Conservation (phyloP, 257 asterid species). For the Plectranthus barbatus region DNA sequence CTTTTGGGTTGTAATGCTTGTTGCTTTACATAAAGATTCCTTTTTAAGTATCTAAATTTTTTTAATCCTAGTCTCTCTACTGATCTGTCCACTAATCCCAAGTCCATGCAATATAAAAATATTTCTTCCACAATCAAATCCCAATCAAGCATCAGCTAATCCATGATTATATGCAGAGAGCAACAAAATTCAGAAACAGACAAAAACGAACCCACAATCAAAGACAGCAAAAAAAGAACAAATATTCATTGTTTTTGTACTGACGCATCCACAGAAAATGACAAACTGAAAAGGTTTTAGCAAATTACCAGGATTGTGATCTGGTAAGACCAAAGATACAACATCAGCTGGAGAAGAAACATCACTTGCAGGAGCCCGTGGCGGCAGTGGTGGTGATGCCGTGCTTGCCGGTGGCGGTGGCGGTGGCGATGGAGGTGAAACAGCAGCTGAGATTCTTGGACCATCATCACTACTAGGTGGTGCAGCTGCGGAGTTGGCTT, state of each 20-base stretch:
- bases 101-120: neutral
- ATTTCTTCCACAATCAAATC: slow-evolving; percentile 25
- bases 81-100: slow-evolving; percentile 8
- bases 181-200: slow-evolving; percentile 49
- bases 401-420: slow-evolving; percentile 20
- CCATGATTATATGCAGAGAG: slow-evolving; percentile 30
- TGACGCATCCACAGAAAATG: slow-evolving; percentile 14
- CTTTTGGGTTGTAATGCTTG: slow-evolving; percentile 30
- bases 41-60: slow-evolving; percentile 21
- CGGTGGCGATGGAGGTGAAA: neutral
- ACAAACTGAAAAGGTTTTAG: slow-evolving; percentile 10
- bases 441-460: neutral
- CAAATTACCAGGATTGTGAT: slow-evolving; percentile 47
- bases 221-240: slow-evolving; percentile 33
- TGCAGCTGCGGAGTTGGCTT: slow-evolving; percentile 26
- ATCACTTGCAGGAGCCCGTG: slow-evolving; percentile 7
- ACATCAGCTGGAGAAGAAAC: slow-evolving; percentile 23
- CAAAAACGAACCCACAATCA: slow-evolving; percentile 35
- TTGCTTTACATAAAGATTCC: slow-evolving; percentile 31
- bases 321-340: slow-evolving; percentile 29
- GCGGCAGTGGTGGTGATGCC: neutral
- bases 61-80: slow-evolving; percentile 11
- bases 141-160: slow-evolving; percentile 13
- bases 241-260: slow-evolving; percentile 17
- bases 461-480: slow-evolving; percentile 23